Evolutionary conservation across 1,284 basidiomycete genomes (phyloP), one percentile per base, ranked within the genome.

Genomic region (Puccinia polysora): DNA sequence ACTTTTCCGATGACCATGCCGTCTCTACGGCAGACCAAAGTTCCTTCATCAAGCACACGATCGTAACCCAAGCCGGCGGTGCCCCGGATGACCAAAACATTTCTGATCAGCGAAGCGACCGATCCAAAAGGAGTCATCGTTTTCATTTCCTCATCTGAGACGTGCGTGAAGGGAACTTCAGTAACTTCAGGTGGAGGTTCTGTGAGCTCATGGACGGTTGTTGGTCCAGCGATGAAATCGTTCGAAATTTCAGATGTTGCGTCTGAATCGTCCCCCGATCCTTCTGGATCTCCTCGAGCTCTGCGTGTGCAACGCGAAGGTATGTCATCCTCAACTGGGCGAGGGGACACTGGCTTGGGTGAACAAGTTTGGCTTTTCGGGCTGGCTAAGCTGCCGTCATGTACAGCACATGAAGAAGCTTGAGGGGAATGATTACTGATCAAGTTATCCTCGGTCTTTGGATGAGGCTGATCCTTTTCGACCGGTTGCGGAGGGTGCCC

Each of bases 51-150:
- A 18, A 72, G 25, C 12, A 72, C 69, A 28, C 45, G 60, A 55
- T 72, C 69, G 34, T 63, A 72, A 20, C 50, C 59, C 43, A 64
- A 25, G 2, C 58, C 38, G 40, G 36, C 34, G 2, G 32, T 52
- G 36, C 69, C 69, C 49, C 64, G 50, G 50, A 72, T 64, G 14
- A 72, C 69, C 7, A 72, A 47, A 20, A 72, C 49, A 38, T 72
- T 63, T 23, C 59, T 60, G 30, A 72, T 64, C 23, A 64, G 38
- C 28, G 59, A 63, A 40, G 36, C 25, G 14, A 72, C 34, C 6
- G 50, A 5, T 45, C 69, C 69, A 64, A 72, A 72, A 45, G 32
- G 34, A 25, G 30, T 55, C 30, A 72, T 63, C 12, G 36, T 32
- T 30, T 63, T 64, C 23, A 72, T 28, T 7, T 62, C 59, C 18